phyloP scores from a whole-genome alignment of 148 eudicot genomes.

The Simmondsia chinensis region DNA sequence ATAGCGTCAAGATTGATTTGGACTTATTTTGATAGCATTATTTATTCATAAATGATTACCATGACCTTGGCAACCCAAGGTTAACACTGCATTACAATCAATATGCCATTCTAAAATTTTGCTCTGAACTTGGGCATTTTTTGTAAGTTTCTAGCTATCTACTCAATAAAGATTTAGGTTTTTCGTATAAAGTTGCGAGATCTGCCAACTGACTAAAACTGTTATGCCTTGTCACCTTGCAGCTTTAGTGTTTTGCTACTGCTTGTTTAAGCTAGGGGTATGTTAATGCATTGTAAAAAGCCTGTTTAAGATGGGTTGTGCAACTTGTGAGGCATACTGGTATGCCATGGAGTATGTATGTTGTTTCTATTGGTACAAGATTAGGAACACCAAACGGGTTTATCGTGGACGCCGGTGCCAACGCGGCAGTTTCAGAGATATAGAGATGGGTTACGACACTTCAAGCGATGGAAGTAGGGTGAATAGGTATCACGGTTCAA shows the following conservation, averaged over 20 bases:
- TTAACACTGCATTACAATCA: too few species aligned
- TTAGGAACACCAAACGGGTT: constrained; percentile 23
- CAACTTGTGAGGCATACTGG: constrained; percentile 33
- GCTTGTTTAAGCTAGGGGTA: constrained; percentile 31
- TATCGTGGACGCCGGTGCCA: constrained; percentile 17
- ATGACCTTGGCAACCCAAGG: too few species aligned
- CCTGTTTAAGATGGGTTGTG: constrained; percentile 38
- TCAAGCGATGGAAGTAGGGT: constrained; percentile 1
- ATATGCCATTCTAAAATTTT: too few species aligned
- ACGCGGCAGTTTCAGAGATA: constrained; percentile 10
- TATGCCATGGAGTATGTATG: constrained; percentile 16
- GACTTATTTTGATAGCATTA: too few species aligned
- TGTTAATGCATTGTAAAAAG: constrained; percentile 31
- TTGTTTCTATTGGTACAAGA: constrained; percentile 34
- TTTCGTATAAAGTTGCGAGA: too few species aligned
- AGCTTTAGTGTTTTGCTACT: constrained; percentile 30
- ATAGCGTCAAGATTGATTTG: too few species aligned
- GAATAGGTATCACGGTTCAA: constrained; percentile 2
- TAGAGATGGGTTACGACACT: constrained; percentile 22
- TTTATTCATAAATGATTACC: too few species aligned
- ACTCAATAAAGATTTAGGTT: too few species aligned
- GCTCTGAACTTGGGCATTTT: too few species aligned
- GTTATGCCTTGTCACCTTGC: not conserved
- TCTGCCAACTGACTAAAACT: too few species aligned
- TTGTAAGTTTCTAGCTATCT: too few species aligned